Conservation (phyloP, 2,329 filamentous ascomycete genomes). For the Aschersonia sp. region DNA sequence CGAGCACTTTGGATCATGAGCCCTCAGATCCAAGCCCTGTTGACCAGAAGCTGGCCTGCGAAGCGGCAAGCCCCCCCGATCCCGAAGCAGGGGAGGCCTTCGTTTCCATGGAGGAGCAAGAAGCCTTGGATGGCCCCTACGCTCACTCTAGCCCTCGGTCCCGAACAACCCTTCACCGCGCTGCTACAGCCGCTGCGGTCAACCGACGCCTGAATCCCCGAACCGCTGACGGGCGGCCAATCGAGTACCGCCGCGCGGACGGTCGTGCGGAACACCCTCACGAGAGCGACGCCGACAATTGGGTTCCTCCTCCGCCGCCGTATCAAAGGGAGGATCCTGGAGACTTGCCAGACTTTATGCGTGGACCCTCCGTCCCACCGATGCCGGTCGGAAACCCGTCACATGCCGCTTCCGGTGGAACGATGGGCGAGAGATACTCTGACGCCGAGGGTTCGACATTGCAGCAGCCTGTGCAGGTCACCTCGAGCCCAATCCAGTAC, state of each 20-base stretch:
- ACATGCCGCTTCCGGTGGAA: slow-evolving; percentile 7
- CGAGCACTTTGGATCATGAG: slow-evolving; percentile 22
- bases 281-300: slow-evolving; percentile 78
- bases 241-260: slow-evolving; percentile 54
- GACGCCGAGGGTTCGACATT: not conserved
- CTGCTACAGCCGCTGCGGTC: slow-evolving; percentile 61
- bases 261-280: slow-evolving; percentile 61
- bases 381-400: slow-evolving; percentile 12
- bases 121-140: slow-evolving; percentile 56
- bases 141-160: slow-evolving; percentile 59
- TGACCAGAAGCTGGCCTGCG: slow-evolving; percentile 12
- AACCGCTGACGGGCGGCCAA: slow-evolving; percentile 34
- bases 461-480: slow-evolving; percentile 1
- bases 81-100: slow-evolving; percentile 24
- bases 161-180: slow-evolving; percentile 53
- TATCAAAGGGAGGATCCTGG: slow-evolving; percentile 53
- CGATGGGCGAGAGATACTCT: not conserved
- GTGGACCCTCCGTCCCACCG: slow-evolving; percentile 29
- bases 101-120: slow-evolving; percentile 37
- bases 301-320: slow-evolving; percentile 73
- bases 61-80: slow-evolving; percentile 8
- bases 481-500: slow-evolving; percentile 4
- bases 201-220: slow-evolving; percentile 53
- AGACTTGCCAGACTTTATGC: slow-evolving; percentile 40
- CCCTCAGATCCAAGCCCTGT: slow-evolving; percentile 31